These are phyloP conservation scores for Chaetomium globosum DNA, from an alignment of 2,329 filamentous ascomycete species.

Conservation along the genomic window DNA sequence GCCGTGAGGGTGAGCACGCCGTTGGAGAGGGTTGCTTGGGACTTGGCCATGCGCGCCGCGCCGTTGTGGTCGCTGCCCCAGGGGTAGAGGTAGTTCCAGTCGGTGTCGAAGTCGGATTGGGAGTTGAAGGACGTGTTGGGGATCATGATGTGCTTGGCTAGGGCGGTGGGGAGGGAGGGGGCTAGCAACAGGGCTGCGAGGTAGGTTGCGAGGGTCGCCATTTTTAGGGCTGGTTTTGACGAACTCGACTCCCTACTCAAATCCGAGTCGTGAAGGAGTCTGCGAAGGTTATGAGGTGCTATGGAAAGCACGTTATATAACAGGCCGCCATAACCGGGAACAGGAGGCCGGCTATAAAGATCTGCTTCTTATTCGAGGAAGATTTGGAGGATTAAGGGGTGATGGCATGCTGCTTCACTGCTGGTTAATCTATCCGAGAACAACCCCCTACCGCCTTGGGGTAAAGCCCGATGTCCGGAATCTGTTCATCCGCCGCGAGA, in stretches of 20 bases:
- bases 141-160: constrained; percentile 44
- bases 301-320: not conserved
- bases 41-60: constrained; percentile 56
- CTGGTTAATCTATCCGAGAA: constrained; percentile 14
- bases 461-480: constrained; percentile 6
- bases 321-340: not conserved
- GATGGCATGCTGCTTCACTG: not conserved
- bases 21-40: constrained; percentile 47
- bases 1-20: constrained; percentile 54
- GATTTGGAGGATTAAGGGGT: not conserved
- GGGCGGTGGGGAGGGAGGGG: constrained; percentile 9
- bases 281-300: not conserved
- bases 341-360: not conserved
- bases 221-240: not conserved
- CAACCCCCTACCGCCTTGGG: not conserved
- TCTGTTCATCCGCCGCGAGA: not conserved
- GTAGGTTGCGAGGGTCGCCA: constrained; percentile 13
- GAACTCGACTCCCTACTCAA: not conserved
- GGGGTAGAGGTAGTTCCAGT: constrained; percentile 58
- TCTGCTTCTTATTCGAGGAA: constrained; percentile 6
- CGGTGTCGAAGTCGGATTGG: constrained; percentile 44
- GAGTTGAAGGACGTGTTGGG: constrained; percentile 46
- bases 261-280: too few relatives aligned
- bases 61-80: constrained; percentile 63
- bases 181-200: constrained; percentile 27